Evolutionary conservation across 768 basidiomycete species (phyloP).

Genomic region (Mrakia gelida): DNA sequence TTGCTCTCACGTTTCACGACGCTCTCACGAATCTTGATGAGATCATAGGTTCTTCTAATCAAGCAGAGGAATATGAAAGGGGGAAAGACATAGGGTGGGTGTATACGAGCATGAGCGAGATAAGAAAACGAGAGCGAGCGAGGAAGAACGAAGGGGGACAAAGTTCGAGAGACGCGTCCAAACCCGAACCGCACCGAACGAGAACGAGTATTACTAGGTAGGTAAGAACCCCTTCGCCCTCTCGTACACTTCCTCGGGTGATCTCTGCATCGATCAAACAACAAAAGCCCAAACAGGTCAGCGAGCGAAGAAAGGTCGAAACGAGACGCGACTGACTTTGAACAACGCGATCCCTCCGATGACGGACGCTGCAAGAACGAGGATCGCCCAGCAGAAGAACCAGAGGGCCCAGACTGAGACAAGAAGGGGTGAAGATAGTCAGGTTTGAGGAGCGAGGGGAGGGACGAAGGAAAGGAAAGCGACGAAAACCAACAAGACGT

Average conservation of each 20-base stretch:
- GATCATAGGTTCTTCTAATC: too few species aligned
- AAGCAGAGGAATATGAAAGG: too few species aligned
- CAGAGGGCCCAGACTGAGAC: conserved; percentile 73
- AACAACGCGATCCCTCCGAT: conserved; percentile 77
- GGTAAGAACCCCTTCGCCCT: neutral
- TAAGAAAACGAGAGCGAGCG: too few species aligned
- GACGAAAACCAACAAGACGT: conserved; percentile 43
- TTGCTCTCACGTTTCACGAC: too few species aligned
- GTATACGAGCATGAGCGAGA: too few species aligned
- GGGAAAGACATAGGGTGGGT: too few species aligned
- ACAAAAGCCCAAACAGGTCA: neutral
- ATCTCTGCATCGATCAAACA: neutral
- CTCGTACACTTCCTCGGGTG: neutral
- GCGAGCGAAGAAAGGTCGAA: neutral
- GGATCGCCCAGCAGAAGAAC: conserved; percentile 77
- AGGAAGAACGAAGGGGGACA: neutral
- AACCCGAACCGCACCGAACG: too few species aligned
- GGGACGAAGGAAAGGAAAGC: neutral
- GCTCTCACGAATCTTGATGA: too few species aligned
- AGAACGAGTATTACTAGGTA: neutral
- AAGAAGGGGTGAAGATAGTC: too few species aligned
- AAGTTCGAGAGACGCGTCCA: neutral
- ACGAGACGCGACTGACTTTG: conserved; percentile 53
- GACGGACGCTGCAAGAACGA: conserved; percentile 68
- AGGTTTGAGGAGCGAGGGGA: too few species aligned